Percentiles rank a stretch among this genome's conserved stretches.
Evolutionary conservation across 352 stramenopile genomes (phyloP).

Genomic region (Pythium scleroteichum): DNA sequence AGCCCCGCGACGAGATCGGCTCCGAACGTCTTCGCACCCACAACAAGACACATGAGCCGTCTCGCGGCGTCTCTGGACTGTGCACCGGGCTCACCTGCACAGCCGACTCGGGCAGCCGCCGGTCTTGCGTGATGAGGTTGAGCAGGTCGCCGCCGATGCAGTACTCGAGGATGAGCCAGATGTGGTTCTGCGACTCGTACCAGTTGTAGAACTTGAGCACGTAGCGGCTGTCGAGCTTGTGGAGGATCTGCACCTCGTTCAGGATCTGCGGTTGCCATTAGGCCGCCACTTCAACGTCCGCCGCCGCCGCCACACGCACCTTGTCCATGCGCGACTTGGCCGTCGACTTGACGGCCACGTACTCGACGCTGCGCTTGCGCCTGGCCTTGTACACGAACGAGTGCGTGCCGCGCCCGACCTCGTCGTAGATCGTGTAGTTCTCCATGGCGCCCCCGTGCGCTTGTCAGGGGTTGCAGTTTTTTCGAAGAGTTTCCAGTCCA

Average conservation of each 20-base stretch:
- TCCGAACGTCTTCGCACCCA: slow-evolving; percentile 51
- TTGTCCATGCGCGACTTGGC: slow-evolving; percentile 92
- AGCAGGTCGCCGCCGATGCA: slow-evolving; percentile 91
- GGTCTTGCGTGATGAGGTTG: slow-evolving; percentile 90
- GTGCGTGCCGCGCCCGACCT: slow-evolving; percentile 90
- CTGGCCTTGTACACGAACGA: slow-evolving; percentile 93
- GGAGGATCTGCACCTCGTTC: slow-evolving; percentile 88
- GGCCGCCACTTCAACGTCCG: no score
- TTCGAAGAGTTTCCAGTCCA: slow-evolving; percentile 13
- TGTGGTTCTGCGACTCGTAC: slow-evolving; percentile 96
- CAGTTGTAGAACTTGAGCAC: slow-evolving; percentile 94
- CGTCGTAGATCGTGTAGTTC: slow-evolving; percentile 95
- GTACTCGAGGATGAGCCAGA: slow-evolving; percentile 95
- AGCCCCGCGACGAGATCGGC: slow-evolving; percentile 74
- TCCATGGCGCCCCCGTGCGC: slow-evolving; percentile 75
- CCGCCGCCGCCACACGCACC: slow-evolving; percentile 49
- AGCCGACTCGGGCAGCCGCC: slow-evolving; percentile 73
- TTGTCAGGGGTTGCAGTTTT: not conserved
- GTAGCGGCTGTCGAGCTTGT: slow-evolving; percentile 83
- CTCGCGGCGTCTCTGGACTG: no score
- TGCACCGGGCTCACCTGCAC: slow-evolving; percentile 29
- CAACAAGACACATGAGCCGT: not conserved
- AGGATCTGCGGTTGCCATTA: slow-evolving; percentile 79
- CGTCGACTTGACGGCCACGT: slow-evolving; percentile 93
- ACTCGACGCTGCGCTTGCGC: slow-evolving; percentile 92